Evolutionary conservation across 2,329 filamentous ascomycete species (phyloP).

Genomic region (Intubia oerlemansii): DNA sequence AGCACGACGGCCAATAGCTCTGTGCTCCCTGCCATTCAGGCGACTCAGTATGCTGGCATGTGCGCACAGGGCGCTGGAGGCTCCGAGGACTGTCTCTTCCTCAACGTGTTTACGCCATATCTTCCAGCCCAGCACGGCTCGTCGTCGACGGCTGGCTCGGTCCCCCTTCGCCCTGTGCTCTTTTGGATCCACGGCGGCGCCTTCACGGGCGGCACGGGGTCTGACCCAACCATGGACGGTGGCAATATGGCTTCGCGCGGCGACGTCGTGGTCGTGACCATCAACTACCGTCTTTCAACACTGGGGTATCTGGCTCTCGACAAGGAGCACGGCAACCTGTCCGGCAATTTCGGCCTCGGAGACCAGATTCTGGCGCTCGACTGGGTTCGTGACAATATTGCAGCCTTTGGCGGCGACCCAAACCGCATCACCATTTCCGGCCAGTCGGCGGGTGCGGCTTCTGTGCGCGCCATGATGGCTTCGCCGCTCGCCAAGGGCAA

Average conservation of each 20-base stretch:
- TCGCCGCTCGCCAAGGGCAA: conserved; percentile 24
- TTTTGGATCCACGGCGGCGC: conserved; percentile 28
- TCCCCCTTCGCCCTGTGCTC: conserved; percentile 15
- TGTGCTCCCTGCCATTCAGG: conserved; percentile 10
- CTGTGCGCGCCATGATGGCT: conserved; percentile 27
- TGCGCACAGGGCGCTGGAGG: conserved; percentile 19
- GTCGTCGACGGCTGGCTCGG: not conserved
- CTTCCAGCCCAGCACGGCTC: conserved; percentile 11
- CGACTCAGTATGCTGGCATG: conserved; percentile 15
- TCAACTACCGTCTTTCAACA: conserved; percentile 38
- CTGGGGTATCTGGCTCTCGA: conserved; percentile 35
- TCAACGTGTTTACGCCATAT: conserved; percentile 23
- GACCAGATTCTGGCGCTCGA: conserved; percentile 27
- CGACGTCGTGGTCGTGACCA: conserved; percentile 34
- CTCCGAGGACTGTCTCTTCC: conserved; percentile 23
- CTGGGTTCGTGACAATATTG: conserved; percentile 28
- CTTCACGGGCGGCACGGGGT: conserved; percentile 25
- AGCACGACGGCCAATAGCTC: conserved; percentile 8
- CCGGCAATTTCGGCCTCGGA: conserved; percentile 26
- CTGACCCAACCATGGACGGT: conserved; percentile 22
- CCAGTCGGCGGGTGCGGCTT: conserved; percentile 28
- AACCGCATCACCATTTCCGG: conserved; percentile 33
- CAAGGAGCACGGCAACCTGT: conserved; percentile 17
- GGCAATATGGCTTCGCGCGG: conserved; percentile 34
- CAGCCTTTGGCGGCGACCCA: conserved; percentile 33